Conservation (phyloP, 352 stramenopile species). For the Phytophthora uliginosa region DNA sequence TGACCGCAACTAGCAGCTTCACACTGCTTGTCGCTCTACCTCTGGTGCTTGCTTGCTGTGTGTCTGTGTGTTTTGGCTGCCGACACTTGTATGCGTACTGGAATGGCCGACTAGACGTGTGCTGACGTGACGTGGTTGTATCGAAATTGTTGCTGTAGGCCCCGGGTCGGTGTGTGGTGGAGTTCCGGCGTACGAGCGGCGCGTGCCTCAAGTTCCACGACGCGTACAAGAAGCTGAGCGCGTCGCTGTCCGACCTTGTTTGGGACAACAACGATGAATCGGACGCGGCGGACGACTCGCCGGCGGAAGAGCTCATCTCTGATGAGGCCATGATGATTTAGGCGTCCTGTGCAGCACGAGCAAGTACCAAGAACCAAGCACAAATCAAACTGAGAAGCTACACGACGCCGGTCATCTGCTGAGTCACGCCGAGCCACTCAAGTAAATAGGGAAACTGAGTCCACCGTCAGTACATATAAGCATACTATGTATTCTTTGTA, state of each 20-base stretch:
- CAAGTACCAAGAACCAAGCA: slow-evolving; percentile 2
- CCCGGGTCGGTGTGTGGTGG: slow-evolving; percentile 65
- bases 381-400: slow-evolving; percentile 11
- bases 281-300: slow-evolving; percentile 33
- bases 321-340: slow-evolving; percentile 90
- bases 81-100: slow-evolving; percentile 25
- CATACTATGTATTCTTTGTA: too few relatives aligned
- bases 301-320: slow-evolving; percentile 77
- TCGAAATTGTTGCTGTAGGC: slow-evolving; percentile 45
- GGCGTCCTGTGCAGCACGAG: neutral
- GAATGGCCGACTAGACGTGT: slow-evolving; percentile 21
- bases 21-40: slow-evolving; percentile 33
- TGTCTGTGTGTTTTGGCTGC: slow-evolving; percentile 32
- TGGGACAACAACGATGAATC: slow-evolving; percentile 58
- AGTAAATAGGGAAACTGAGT: slow-evolving; percentile 27
- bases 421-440: slow-evolving; percentile 1
- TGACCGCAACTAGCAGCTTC: slow-evolving; percentile 34
- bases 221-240: slow-evolving; percentile 75
- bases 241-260: slow-evolving; percentile 59
- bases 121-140: slow-evolving; percentile 39
- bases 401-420: neutral
- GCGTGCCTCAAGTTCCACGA: slow-evolving; percentile 81
- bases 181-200: slow-evolving; percentile 79
- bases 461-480: slow-evolving; percentile 24
- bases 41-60: slow-evolving; percentile 34